Base-by-base conservation (phyloP, 2,329 filamentous ascomycete species). In the Lasiodiplodia sp. region DNA sequence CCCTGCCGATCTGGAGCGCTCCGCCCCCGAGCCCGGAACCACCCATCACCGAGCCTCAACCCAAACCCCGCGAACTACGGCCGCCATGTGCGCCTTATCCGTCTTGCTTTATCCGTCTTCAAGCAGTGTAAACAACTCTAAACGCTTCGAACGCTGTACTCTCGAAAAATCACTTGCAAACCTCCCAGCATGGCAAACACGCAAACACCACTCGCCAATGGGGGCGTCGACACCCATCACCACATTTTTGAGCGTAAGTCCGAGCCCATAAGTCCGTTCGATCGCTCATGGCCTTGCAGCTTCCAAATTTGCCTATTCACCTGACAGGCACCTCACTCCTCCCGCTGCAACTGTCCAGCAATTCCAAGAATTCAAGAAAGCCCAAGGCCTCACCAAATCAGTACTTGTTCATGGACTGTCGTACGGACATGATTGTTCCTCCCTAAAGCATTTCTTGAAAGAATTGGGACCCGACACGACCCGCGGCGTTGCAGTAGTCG, bases 321-420 rank as follows among this genome's bases (percentile, higher is more conserved):
- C 72, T 25, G 70, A 75, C 56, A 72, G 74, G 16, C 75, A 77
- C 44, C 69, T 77, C 8, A 77, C 76, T 11, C 76, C 75, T 11
- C 74, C 75, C 2, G 70, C 75, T 0, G 76, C 76, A 12, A 73
- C 73, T 21, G 72, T 76, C 31, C 60, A 69, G 11, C 69, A 75
- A 57, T 77, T 72, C 60, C 68, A 72, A 18, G 68, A 70, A 4
- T 77, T 76, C 69, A 75, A 75, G 49, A 60, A 68, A 6, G 68
- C 68, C 2, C 25, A 74, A 2, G 76, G 76, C 0, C 75, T 80
- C 25, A 79, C 77, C 0, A 73, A 79, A 51, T 80, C 79, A 0
- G 78, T 80, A 5, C 71, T 81, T 0, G 76, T 78, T 0, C 79
- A 81, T 67, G 79, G 78, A 0, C 66, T 81, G 0, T 81, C 79